Conservation (phyloP, 345 rosid genomes). For the Pugionium cornutum region DNA sequence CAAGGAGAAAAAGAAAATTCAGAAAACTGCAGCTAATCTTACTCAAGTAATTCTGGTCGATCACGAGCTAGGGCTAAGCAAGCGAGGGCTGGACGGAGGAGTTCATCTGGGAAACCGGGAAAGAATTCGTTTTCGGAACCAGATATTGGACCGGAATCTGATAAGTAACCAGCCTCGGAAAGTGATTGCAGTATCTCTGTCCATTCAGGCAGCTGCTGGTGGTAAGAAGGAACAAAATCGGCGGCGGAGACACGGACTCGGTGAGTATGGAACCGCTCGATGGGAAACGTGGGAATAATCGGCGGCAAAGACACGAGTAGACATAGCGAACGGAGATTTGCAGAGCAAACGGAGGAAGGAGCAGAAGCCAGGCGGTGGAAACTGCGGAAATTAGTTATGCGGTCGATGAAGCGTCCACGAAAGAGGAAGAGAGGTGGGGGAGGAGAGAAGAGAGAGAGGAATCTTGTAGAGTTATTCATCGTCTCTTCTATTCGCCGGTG, state of each 20-base stretch:
- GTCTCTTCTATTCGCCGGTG: conserved; percentile 29
- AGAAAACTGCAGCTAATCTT: conserved; percentile 10
- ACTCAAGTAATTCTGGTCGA: conserved; percentile 60
- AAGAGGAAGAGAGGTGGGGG: conserved; percentile 45
- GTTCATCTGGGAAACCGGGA: conserved; percentile 51
- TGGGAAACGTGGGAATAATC: conserved; percentile 26
- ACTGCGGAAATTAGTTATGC: conserved; percentile 38
- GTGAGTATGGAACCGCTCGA: conserved; percentile 31
- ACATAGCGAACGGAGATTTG: conserved; percentile 20
- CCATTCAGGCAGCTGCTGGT: conserved; percentile 52
- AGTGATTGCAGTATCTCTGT: conserved; percentile 43
- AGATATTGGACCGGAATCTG: conserved; percentile 19
- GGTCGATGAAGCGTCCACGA: conserved; percentile 39
- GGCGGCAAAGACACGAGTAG: conserved; percentile 16
- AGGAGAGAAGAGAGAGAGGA: conserved; percentile 61
- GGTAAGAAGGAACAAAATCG: conserved; percentile 3
- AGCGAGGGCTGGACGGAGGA: conserved; percentile 53
- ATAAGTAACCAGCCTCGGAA: conserved; percentile 47
- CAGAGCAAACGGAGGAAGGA: conserved; percentile 24
- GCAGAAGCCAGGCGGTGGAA: conserved; percentile 11
- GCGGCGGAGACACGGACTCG: conserved; percentile 34
- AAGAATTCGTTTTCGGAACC: conserved; percentile 38
- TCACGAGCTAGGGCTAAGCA: conserved; percentile 70
- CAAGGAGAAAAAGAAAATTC: neutral
- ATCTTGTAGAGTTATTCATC: conserved; percentile 65